Evolutionary conservation across 345 rosid genomes (phyloP), one percentile per base, ranked within the genome.

Genomic region (Eucalyptus marginata): DNA sequence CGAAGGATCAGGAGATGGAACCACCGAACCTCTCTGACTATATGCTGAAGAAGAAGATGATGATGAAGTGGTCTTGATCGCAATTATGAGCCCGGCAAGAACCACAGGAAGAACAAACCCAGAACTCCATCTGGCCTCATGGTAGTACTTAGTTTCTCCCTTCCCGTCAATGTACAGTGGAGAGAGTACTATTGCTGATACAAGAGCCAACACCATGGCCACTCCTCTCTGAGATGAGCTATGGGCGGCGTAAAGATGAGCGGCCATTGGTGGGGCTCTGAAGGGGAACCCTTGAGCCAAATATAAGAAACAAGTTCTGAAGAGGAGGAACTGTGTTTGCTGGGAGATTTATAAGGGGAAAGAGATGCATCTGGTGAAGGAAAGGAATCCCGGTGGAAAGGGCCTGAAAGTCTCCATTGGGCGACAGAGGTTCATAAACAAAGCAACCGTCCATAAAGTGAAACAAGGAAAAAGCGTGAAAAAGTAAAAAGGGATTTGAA

Each of bases 201-300:
- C 90, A 49, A 94, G 87, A 90, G 97, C 97, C 91, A 95, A 56
- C 84, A 89, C 94, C 97, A 95, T 94, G 91, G 95, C 97, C 49
- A 92, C 87, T 87, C 89, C 91, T 91, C 97, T 92, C 47, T 90
- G 96, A 10, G 96, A 94, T 31, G 94, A 89, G 89, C 88, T 89
- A 27, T 64, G 92, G 80, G 49, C n/a, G 27, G 50, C 36, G 90
- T 87, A 80, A 47, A 59, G 52, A 16, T 64, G 43, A 47, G 91
- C 11, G 40, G 94, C 93, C 95, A 94, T 94, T 56, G 87, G 15
- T 58, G 91, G 71, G 58, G 76, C 10, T 86, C 29, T 76, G 84
- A 20, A 36, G 84, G 47, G 84, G 84, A 76, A 76, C 27, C 29
- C 29, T 76, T 11, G 47, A 40, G 24, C 51, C 49, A 20, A 10